phyloP scores from a whole-genome alignment of 2,329 filamentous ascomycete genomes.

The Aspergillus aculeatus region DNA sequence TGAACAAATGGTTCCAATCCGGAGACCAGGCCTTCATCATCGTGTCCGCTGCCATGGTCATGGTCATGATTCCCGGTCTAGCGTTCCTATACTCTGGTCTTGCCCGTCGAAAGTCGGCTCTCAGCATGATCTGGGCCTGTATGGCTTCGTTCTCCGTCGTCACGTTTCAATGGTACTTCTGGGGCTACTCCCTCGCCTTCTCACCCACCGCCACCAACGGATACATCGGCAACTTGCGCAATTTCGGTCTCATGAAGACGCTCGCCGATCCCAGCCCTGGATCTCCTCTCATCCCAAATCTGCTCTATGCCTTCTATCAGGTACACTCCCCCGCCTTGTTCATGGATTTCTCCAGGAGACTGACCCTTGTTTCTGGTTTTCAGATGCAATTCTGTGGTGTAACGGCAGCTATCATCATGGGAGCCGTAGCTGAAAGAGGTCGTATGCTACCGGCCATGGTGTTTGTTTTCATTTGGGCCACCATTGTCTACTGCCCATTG shows the following conservation, averaged over 20 bases:
- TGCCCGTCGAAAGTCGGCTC: slow-evolving; percentile 93
- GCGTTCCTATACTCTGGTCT: slow-evolving; percentile 97
- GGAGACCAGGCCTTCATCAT: slow-evolving; percentile 96
- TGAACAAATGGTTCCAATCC: slow-evolving; percentile 92
- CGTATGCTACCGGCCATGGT: slow-evolving; percentile 91
- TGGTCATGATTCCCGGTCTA: slow-evolving; percentile 95
- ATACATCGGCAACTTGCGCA: slow-evolving; percentile 85
- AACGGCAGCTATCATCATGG: slow-evolving; percentile 86
- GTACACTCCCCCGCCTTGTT: slow-evolving; percentile 39
- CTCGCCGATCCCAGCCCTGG: slow-evolving; percentile 82
- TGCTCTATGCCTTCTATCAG: slow-evolving; percentile 94
- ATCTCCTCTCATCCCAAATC: slow-evolving; percentile 80
- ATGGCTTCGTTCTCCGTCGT: slow-evolving; percentile 91
- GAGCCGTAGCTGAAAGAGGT: slow-evolving; percentile 89
- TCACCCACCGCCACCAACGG: slow-evolving; percentile 76
- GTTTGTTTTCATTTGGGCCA: slow-evolving; percentile 95
- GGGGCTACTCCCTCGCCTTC: slow-evolving; percentile 96
- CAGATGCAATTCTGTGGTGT: slow-evolving; percentile 97
- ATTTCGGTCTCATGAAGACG: slow-evolving; percentile 85
- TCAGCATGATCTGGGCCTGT: slow-evolving; percentile 95
- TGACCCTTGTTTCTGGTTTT: background rate
- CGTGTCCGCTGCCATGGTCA: slow-evolving; percentile 83
- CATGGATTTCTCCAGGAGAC: background rate
- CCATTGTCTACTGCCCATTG: slow-evolving; percentile 93
- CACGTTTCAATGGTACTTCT: slow-evolving; percentile 99